Percentiles rank a stretch among this genome's conserved stretches.
phyloP scores from a whole-genome alignment of 495 filamentous ascomycete species.

The Beverwykella pulmonaria region DNA sequence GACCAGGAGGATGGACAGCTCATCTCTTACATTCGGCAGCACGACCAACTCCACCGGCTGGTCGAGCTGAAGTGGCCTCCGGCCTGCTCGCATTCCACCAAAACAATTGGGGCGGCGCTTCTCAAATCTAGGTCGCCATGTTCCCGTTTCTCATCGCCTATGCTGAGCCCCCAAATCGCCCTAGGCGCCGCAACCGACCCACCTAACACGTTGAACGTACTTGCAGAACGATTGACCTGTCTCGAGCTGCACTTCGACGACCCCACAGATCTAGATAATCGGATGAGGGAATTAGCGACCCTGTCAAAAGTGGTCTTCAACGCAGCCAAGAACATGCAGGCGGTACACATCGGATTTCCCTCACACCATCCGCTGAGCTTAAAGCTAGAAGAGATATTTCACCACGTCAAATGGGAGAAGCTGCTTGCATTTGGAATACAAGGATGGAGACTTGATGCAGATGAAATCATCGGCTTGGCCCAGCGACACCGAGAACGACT shows the following conservation, averaged over 20 bases:
- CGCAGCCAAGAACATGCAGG: constrained; percentile 61
- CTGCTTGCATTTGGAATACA: constrained; percentile 67
- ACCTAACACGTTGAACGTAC: constrained; percentile 51
- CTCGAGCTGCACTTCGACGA: constrained; percentile 58
- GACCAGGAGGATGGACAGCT: constrained; percentile 61
- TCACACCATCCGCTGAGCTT: constrained; percentile 59
- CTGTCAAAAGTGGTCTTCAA: constrained; percentile 61
- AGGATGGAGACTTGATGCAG: constrained; percentile 61
- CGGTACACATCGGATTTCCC: constrained; percentile 70
- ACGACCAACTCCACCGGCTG: constrained; percentile 41
- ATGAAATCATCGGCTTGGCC: constrained; percentile 62
- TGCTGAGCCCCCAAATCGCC: constrained; percentile 64
- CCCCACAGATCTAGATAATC: constrained; percentile 55
- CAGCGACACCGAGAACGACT: constrained; percentile 60
- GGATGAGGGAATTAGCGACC: constrained; percentile 57
- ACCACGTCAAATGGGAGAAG: constrained; percentile 62
- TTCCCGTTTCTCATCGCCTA: constrained; percentile 64
- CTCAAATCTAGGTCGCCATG: constrained; percentile 58
- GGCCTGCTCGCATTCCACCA: constrained; percentile 65
- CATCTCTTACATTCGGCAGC: constrained; percentile 50
- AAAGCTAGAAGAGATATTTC: constrained; percentile 63
- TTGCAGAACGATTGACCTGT: constrained; percentile 60
- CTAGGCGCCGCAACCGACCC: constrained; percentile 54
- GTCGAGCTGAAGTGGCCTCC: constrained; percentile 61
- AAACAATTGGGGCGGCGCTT: constrained; percentile 60